Evolutionary conservation across 2,329 filamentous ascomycete species (phyloP), one percentile per base, ranked within the genome.

Genomic region (Nigrospora sphaerica): DNA sequence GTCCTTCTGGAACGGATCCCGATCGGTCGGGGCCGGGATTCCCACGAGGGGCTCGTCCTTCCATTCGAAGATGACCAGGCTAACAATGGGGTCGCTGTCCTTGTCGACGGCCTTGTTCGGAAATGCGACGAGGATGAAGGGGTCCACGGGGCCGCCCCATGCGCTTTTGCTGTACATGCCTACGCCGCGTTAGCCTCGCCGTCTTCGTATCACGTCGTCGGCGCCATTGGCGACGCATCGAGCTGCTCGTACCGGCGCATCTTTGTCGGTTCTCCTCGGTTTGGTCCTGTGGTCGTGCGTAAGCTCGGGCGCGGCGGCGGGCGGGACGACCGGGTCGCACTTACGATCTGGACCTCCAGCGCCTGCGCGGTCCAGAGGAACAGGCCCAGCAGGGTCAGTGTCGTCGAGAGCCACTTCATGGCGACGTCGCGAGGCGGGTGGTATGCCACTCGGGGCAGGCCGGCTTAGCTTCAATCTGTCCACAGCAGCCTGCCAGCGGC

Each of bases 1-100:
- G 42, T 43, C 45, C 42, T 43, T 38, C 13, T 39, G 17, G 28
- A 41, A 41, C 39, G 40, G 44, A 39, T 63, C 62, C 64, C 72
- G 67, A 28, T 73, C 72, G 43, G 80, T 72, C 33, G 77, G 75
- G 43, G 80, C 72, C 33, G 77, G 75, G 48, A 86, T 76, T 38
- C 92, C 91, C 53, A 98, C 82, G 46, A 92, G 74, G 44, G 80
- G 70, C 62, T 86, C 83, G 62, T 98, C 93, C 55, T 78, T 83
- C 88, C 91, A 98, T 68, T 98, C 92, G 65, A 95, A 98, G 52
- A 98, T 85, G 44, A 95, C 75, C 56, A 96, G 69, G 64, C 89
- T 95, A 53, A 90, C 85, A 38, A 88, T 73, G 6, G 87, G 85
- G 62, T 95, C 86, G 39, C 77, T 71, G 46, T 83, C 74, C 32